phyloP scores from a whole-genome alignment of 225 moss, liverwort and hornwort genomes.

The Rhytidiadelphus loreus region DNA sequence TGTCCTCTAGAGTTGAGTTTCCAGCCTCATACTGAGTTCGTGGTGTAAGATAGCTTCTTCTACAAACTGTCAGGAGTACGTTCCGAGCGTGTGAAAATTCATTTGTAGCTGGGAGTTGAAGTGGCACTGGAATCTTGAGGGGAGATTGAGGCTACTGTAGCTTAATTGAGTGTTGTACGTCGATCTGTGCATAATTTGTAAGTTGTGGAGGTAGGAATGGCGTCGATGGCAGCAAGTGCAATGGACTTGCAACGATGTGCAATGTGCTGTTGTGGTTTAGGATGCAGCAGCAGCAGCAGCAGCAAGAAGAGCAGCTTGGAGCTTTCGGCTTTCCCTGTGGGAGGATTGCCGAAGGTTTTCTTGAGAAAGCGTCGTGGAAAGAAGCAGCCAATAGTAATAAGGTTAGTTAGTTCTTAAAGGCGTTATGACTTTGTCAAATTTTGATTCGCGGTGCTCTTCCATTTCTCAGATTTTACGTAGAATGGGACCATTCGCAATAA shows the following conservation, averaged over 20 bases:
- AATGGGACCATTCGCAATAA: neutral
- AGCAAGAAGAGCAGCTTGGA: neutral
- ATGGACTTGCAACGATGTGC: slow-evolving; percentile 10
- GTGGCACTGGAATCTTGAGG: neutral
- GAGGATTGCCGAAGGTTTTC: neutral
- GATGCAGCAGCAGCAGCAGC: neutral
- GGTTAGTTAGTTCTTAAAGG: neutral
- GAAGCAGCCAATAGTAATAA: neutral
- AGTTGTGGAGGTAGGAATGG: neutral
- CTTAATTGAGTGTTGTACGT: neutral
- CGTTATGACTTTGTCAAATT: neutral
- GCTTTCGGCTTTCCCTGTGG: neutral
- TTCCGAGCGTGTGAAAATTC: neutral
- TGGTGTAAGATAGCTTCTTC: neutral
- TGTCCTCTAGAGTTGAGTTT: neutral
- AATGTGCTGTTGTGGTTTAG: neutral
- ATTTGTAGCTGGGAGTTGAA: neutral
- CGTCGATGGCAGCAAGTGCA: neutral
- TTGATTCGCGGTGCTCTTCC: neutral
- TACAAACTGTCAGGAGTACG: neutral
- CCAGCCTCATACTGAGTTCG: neutral
- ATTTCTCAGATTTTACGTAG: neutral
- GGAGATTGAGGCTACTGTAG: neutral
- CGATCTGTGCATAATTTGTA: neutral
- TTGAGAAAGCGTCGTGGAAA: neutral